Base-by-base conservation (phyloP, 345 rosid genomes). In the Schrenkiella parvula region DNA sequence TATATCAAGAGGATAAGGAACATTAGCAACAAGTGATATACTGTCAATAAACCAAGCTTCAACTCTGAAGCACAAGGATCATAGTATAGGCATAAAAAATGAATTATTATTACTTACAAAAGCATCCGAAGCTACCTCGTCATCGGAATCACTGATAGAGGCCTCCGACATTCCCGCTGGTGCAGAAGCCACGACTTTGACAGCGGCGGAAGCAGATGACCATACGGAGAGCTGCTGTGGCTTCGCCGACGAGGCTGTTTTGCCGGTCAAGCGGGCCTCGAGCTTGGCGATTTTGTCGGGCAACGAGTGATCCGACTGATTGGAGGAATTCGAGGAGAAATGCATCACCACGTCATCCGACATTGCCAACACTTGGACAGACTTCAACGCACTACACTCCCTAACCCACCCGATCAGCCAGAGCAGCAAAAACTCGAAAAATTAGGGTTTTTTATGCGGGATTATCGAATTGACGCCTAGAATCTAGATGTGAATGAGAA, bases 241-340 rank as follows among this genome's bases (percentile, higher is more conserved):
- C 52, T 48, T 55, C 6, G 63, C 75, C 7, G 79, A 71, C 0
- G 89, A 75, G 31, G 97, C 43, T 37, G 87, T 77, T 79, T 88
- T 95, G 15, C 99, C 97, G n/a, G 86, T 90, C 84, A 95, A 66
- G 43, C 99, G 99, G 52, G 99, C 99, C 82, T 95, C 99, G 34
- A 95, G 99, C 85, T 95, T 95, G 15, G 99, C 99, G 68, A 95
- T 86, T 80, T 95, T 95, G 47, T 89, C 86, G 69, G 97, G 98
- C 21, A 93, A 46, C 57, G 98, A 92, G 60, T 87, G 88, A 85
- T 95, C 99, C 14, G 99, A 95, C 74, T 86, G 98, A 79, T 95
- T 95, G 0, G 99, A 95, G 7, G 99, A 90, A 82, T 90, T 95
- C 0, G 99, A 95, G 26, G 97, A 85, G 77, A 95, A 88, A 84